Evolutionary conservation across 2,329 filamentous ascomycete species (phyloP).

Genomic region (Neobulgaria alba): DNA sequence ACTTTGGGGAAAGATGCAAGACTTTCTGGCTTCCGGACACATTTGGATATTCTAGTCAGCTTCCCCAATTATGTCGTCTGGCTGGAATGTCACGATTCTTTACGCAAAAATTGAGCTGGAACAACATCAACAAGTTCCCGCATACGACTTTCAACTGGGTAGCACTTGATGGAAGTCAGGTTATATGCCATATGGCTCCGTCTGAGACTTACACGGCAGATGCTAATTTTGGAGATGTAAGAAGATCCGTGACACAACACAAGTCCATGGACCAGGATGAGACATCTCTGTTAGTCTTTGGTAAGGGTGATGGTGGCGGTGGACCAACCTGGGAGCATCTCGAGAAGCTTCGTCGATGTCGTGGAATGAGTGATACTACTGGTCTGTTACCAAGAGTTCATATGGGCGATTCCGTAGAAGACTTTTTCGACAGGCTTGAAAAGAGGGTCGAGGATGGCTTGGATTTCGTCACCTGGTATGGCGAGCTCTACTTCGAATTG

Average conservation of each 20-base stretch:
- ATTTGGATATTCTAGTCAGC: conserved; percentile 91
- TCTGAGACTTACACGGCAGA: conserved; percentile 92
- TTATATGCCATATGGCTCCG: conserved; percentile 95
- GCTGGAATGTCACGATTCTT: conserved; percentile 97
- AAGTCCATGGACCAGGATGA: conserved; percentile 93
- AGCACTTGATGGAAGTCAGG: conserved; percentile 86
- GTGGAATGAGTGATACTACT: conserved; percentile 81
- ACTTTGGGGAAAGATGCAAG: conserved; percentile 78
- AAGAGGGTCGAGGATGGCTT: conserved; percentile 54
- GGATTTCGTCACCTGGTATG: conserved; percentile 90
- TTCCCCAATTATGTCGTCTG: conserved; percentile 86
- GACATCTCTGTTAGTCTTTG: conserved; percentile 85
- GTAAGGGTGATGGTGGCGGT: conserved; percentile 92
- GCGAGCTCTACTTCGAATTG: conserved; percentile 95
- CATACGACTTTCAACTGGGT: conserved; percentile 99
- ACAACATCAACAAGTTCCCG: conserved; percentile 98
- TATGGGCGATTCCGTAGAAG: conserved; percentile 82
- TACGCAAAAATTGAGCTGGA: conserved; percentile 98
- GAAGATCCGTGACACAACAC: conserved; percentile 80
- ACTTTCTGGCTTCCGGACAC: conserved; percentile 99
- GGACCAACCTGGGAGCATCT: conserved; percentile 90
- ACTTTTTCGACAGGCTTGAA: conserved; percentile 84
- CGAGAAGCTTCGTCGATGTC: conserved; percentile 87
- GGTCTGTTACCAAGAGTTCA: conserved; percentile 79
- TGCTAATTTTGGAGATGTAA: conserved; percentile 91